Evolutionary conservation across 2,329 filamentous ascomycete genomes (phyloP), one percentile per base, ranked within the genome.

Genomic region (Penicillium occitanis): DNA sequence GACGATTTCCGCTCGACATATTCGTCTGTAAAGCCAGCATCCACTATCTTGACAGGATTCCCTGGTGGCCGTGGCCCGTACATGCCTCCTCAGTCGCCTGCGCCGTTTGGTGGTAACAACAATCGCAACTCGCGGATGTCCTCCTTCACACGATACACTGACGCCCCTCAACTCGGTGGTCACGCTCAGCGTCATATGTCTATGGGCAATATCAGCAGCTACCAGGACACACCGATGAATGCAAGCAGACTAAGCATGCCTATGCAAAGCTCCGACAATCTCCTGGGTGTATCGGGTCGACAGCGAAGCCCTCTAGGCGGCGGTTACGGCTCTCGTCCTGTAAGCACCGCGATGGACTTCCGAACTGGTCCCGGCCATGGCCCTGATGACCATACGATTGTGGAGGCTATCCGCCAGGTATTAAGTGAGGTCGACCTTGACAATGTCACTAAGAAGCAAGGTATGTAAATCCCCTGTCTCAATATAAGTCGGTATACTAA

Each of bases 1-100:
- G 96, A 99, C 76, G 95, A 99, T 77, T 96, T 98, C 85, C 93
- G 92, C 77, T 97, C 93, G 0, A 89, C 96, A 67, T 98, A 98
- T 83, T 97, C 93, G 5, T 96, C 93, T 0, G 91, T 93, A 67
- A 90, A 94, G 85, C 83, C 93, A 78, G 85, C 92, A 4, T 90
- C 92, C 7, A 97, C 93, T 1, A 90, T 98, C 69, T 85, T 97
- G 67, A 92, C 91, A 14, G 93, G 92, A 64, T 92, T 97, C 80
- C 90, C 87, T 50, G 85, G 86, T 62, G 78, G 77, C 22, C 88
- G 87, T 69, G 78, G 77, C 69, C 83, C 89, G 1, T 94, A 91
- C 79, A 92, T 95, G 86, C 91, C 93, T 11, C 93, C 93, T 11
- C 88, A 90, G 69, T 93, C 91, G 0, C 92, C 92, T 1, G 90